Evolutionary conservation across 2,329 filamentous ascomycete genomes (phyloP), one percentile per base, ranked within the genome.

Genomic region (Xylariaceae sp.): DNA sequence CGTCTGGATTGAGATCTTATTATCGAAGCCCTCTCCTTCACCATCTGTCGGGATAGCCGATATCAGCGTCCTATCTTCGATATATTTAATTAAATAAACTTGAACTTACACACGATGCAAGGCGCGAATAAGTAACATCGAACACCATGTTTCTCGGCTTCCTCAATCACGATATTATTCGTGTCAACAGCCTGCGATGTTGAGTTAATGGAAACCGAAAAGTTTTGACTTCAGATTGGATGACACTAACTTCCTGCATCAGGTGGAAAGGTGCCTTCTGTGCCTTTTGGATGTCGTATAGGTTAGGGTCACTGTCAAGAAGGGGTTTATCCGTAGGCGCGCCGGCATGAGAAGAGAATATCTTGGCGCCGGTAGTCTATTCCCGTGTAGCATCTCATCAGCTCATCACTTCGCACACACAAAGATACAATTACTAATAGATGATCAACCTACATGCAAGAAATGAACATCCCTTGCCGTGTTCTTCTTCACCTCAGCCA

Each of bases 111-210:
- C 11, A 81, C 79, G 31, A 81, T 74, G 59, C 78, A 81, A 1
- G 78, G 79, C 0, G 67, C 67, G 62, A 81, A 80, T n/a, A 81
- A 73, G 58, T 81, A 81, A 54, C 71, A 74, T 32, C 67, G 68
- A 2, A 81, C 75, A 0, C 74, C 75, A 11, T 70, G 55, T 8
- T 60, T 60, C 29, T 76, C 72, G 4, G 71, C 70, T 4, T 68
- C 64, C 19, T 79, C 75, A 37, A 78, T 74, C 6, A 80, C 67
- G 0, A 55, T 63, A 39, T 67, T 70, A 54, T 79, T 80, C 6
- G 72, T 69, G 0, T 66, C 57, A 2, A 75, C 56, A 2, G 72
- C 72, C 73, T 76, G 3, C 34, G 47, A 30, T 6, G 19, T 19
- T 7, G 6, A 34, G 35, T 60, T 9, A 59, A 47, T 37, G 27